A percentile compares a stretch with the other conserved stretches of the same genome.
phyloP scores from a whole-genome alignment of 2,329 filamentous ascomycete genomes.

The Rhytidhysteron rufulum region DNA sequence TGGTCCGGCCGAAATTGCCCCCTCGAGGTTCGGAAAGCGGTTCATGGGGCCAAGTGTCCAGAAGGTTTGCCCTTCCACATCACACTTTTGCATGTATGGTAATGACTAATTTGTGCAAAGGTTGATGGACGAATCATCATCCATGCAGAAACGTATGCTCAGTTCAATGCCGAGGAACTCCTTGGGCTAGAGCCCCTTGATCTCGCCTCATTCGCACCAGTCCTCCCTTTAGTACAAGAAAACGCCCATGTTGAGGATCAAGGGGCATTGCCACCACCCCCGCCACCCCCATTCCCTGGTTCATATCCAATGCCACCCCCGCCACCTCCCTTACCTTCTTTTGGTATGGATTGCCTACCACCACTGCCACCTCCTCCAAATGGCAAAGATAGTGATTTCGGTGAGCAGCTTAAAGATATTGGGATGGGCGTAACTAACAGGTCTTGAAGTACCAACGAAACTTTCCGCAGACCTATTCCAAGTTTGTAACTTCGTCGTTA shows the following conservation, averaged over 20 bases:
- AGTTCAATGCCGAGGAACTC: slow-evolving; percentile 7
- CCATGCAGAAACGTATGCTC: slow-evolving; percentile 14
- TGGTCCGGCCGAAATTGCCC: slow-evolving; percentile 6
- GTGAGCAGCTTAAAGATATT: no score
- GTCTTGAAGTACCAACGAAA: no score
- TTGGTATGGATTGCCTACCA: no score
- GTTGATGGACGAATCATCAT: slow-evolving; percentile 16
- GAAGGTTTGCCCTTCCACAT: slow-evolving; percentile 6
- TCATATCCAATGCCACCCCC: slow-evolving; percentile 4
- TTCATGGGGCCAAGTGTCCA: slow-evolving; percentile 4
- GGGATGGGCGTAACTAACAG: background rate
- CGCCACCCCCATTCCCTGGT: background rate
- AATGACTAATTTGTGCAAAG: slow-evolving; percentile 4
- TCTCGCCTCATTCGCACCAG: slow-evolving; percentile 8
- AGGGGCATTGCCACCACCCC: background rate
- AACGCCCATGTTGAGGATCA: background rate
- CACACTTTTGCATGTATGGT: background rate
- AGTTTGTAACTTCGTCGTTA: slow-evolving; percentile 24
- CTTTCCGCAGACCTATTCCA: slow-evolving; percentile 14
- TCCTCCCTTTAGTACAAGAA: slow-evolving; percentile 5
- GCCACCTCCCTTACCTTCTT: background rate
- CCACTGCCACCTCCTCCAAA: background rate
- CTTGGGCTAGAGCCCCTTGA: slow-evolving; percentile 8
- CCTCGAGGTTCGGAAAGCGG: slow-evolving; percentile 5
- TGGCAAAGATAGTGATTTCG: no score